Evolutionary conservation across 129 eudicot species (phyloP).

Genomic region (carrot (Daucus carota)): DNA sequence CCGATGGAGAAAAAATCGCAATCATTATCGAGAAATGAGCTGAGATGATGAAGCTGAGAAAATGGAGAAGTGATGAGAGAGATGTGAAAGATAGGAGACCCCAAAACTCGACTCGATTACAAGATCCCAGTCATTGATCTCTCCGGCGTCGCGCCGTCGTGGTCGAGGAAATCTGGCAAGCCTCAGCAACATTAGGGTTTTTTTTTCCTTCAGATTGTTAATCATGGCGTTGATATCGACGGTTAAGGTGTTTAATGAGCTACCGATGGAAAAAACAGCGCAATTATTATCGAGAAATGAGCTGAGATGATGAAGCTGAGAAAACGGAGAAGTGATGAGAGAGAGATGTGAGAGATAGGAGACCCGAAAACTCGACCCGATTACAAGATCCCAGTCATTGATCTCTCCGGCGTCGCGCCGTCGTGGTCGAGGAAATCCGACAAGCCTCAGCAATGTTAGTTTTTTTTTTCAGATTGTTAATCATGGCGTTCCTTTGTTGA

Average conservation of each 20-base stretch:
- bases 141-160: constrained; percentile 27
- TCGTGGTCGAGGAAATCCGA: constrained; percentile 26
- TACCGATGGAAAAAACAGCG: constrained; percentile 24
- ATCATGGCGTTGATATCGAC: constrained; percentile 31
- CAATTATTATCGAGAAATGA: constrained; percentile 27
- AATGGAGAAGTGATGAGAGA: too few species aligned
- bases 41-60: too few species aligned
- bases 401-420: constrained; percentile 32
- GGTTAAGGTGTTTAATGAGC: constrained; percentile 36
- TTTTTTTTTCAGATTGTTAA: constrained; percentile 52
- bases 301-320: too few species aligned
- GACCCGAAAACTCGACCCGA: constrained; percentile 10
- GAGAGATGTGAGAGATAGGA: too few species aligned
- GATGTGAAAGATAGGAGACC: too few species aligned
- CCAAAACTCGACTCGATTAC: constrained; percentile 8
- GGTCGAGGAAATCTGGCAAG: constrained; percentile 24
- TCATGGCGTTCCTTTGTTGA: constrained; percentile 21
- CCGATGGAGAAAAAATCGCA: constrained; percentile 25
- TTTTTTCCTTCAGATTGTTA: constrained; percentile 52
- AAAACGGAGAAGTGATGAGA: too few species aligned
- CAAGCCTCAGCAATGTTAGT: constrained; percentile 37
- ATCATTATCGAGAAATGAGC: constrained; percentile 29
- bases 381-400: constrained; percentile 29
- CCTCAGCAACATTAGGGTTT: constrained; percentile 44
- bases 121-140: constrained; percentile 39